Base-by-base conservation (phyloP, 768 basidiomycete species). In the Mycena epipterygia region DNA sequence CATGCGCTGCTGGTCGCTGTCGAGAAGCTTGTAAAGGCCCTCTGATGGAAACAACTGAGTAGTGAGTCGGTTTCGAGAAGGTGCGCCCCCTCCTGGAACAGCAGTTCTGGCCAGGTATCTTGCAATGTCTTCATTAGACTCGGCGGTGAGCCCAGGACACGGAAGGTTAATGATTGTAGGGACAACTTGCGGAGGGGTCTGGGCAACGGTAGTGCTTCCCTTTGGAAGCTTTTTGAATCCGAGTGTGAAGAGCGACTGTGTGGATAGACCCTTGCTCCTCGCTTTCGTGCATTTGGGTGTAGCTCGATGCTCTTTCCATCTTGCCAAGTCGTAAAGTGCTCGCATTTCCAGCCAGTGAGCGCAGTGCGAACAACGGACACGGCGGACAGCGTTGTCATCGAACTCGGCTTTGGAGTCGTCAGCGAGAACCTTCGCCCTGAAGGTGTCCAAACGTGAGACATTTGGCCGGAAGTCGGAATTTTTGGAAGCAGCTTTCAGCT, bases 321-420 rank as follows among this genome's bases (percentile, higher is more conserved):
- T 63, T 11, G 33, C 60, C 17, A 59, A 21, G 21, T 75, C 76
- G 39, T 76, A 76, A 0, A 73, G 56, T 4, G 55, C 57, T 7
- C 74, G 69, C 76, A 76, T 76, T 5, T 5, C 23, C 4, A 75
- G 11, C 74, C 76, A 75, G 1, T 33, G 13, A 0, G 70, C 48
- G 48, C 76, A 76, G 5, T 55, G 21, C 2, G 76, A 75, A 32
- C 76, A 76, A 6, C 67, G 68, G 2, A 76, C 74, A 29, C 27
- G 21, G 19, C 60, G 72, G 3, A 57, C 58, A 49, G 74, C 68
- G 12, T 64, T 30, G n/a, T 41, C 29, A 8, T 70, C 48, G 55
- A 76, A 75, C 41, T 75, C 73, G 8, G 70, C 76, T 8, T 51
- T 51, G 7, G 33, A 35, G 32, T 62, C 61, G 19, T 48, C 61